Evolutionary conservation across 2,329 filamentous ascomycete genomes (phyloP), one percentile per base, ranked within the genome.

Genomic region (Bimuria novae-zelandiae): DNA sequence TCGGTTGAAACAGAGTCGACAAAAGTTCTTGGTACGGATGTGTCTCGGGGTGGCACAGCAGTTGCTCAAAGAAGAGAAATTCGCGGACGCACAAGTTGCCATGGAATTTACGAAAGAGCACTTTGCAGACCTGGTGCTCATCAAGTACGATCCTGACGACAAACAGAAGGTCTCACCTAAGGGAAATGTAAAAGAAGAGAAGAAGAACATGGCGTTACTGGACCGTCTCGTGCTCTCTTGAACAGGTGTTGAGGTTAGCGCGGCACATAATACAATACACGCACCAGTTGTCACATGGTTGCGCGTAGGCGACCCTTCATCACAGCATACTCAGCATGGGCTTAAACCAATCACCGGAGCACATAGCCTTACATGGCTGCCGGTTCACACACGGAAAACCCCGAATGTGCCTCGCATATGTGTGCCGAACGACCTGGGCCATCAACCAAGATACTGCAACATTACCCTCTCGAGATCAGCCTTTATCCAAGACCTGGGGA

Each of bases 41-140:
- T 69, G 64, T 39, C 30, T 73, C 11, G 68, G 61, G 12, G 61
- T 67, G 19, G 70, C 71, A 17, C 67, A 61, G 8, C 62, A 68
- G 36, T 51, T 66, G 17, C 49, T 73, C 10, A 62, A 65, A n/a
- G 60, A 69, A 29, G 58, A 70, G 39, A 60, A 57, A 16, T 67
- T 62, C 29, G 45, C 49, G 3, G 68, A 71, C 35, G 70, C 70
- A 11, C 67, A 68, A 32, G 37, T 56, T 4, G 65, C 61, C 3
- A 65, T 73, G 60, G 50, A 65, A 1, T 71, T 72, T 27, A 56
- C 63, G 4, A 65, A 67, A 47, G 50, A 64, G 11, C 61, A 71
- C 42, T 72, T 71, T 35, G 55, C 68, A 1, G 68, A 72, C 7
- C 27, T 72, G n/a, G 65, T 69, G 19, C 44, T 68, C 12, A 49